Evolutionary conservation across 176 grass and related monocot genomes (phyloP), one percentile per base, ranked within the genome.

Genomic region (Echinochloa phyllopogon): DNA sequence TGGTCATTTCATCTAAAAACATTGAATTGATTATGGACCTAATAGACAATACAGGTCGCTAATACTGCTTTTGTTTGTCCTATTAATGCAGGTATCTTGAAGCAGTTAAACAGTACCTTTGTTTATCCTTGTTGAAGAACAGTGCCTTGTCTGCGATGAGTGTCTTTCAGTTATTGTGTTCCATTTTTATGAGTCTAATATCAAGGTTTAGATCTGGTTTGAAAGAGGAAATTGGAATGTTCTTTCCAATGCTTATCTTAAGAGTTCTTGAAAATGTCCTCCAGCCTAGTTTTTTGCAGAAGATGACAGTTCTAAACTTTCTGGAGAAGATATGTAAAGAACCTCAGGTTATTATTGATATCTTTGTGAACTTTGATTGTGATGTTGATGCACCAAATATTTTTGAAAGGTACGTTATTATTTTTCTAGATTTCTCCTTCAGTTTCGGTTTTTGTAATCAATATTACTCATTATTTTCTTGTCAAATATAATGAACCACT

Each of bases 361-460:
- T 98, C 70, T 98, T 98, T 88, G 96, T 98, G 80, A 95, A 98
- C 80, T 98, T 95, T 83, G 96, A 98, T 85, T 98, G 96, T 83
- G 93, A 98, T 78, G 96, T 95, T 55, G 93, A 98, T 86, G 93
- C 96, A 60, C 96, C 93, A 69, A 98, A 98, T 74, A 95, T 94
- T 77, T 98, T 98, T 83, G 96, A 98, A 91, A 92, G 96, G 96
- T 98, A 95, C 0, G 42, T 43, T 73, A 82, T 51, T 48, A 41
- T 69, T 81, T 63, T 86, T 77, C 66, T 48, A 25, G 39, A 52
- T 67, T 59, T 57, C 48, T 20, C 21, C 24, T 60, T 43, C 15
- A 58, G 16, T 85, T 65, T 52, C 68, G 8, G 8, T 80, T 76
- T 80, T 47, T 83, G 21, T 29, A 47, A 62, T 59, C n/a, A 75